These are phyloP conservation scores for Venturiaceae sp. DNA, from an alignment of 2,329 filamentous ascomycete species.

Conservation along the genomic window DNA sequence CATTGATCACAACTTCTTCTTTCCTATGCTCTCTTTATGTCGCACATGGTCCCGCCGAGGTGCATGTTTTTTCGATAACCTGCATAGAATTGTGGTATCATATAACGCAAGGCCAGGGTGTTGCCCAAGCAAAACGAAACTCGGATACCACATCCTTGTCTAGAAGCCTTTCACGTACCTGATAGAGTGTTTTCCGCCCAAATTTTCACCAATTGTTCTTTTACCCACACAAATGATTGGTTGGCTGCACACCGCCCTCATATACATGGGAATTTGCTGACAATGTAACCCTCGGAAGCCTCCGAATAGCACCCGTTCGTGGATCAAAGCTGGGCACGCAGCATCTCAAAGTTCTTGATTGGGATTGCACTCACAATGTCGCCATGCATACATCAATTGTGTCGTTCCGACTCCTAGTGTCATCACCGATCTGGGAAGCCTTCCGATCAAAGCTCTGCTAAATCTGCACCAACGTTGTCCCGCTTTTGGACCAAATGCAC, in stretches of 20 bases:
- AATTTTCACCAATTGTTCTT: neutral
- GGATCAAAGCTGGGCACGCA: neutral
- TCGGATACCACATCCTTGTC: neutral
- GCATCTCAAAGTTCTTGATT: neutral
- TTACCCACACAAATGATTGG: too few relatives aligned
- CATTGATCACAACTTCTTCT: neutral
- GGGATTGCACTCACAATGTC: too few relatives aligned
- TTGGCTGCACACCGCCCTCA: too few relatives aligned
- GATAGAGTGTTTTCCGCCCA: neutral
- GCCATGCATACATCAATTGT: too few relatives aligned
- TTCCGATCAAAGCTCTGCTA: neutral
- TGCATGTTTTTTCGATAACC: neutral
- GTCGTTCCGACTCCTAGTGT: neutral
- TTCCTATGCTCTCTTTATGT: neutral
- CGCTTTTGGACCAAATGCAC: neutral
- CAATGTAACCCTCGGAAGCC: neutral
- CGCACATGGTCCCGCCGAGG: too few relatives aligned
- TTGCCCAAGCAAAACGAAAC: too few relatives aligned
- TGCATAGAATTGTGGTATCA: neutral
- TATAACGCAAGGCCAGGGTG: neutral
- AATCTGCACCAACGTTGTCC: neutral
- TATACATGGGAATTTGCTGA: too few relatives aligned
- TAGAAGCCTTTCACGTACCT: neutral
- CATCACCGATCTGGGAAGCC: neutral
- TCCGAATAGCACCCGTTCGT: neutral